Evolutionary conservation across 164 flowering plant genomes (phyloP).

Genomic region (Protea cynaroides): DNA sequence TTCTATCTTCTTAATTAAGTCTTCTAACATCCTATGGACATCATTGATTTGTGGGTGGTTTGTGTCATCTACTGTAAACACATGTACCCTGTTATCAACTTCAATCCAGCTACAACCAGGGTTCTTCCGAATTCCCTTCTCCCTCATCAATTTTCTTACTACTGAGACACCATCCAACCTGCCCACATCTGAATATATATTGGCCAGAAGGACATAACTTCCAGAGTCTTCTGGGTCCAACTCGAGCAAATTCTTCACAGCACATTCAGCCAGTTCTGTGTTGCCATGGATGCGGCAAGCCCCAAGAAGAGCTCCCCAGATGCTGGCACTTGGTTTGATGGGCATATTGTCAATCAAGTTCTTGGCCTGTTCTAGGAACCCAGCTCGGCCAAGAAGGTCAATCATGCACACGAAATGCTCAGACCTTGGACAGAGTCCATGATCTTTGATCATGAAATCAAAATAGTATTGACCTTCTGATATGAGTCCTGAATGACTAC

Average conservation of each 20-base stretch:
- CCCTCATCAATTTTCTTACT: conserved; percentile 39
- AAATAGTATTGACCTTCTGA: conserved; percentile 32
- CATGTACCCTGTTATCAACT: conserved; percentile 37
- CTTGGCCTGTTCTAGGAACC: conserved; percentile 39
- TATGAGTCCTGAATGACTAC: conserved; percentile 45
- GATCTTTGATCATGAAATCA: conserved; percentile 31
- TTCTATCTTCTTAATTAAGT: conserved; percentile 24
- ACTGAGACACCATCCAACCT: conserved; percentile 23
- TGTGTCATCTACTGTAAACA: conserved; percentile 36
- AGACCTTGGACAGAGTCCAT: conserved; percentile 22
- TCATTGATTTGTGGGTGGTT: conserved; percentile 35
- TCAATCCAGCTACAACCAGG: conserved; percentile 60
- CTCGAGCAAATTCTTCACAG: conserved; percentile 27
- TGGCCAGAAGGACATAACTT: conserved; percentile 34
- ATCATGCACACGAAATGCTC: conserved; percentile 51
- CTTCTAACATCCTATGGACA: conserved; percentile 21
- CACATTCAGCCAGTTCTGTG: conserved; percentile 32
- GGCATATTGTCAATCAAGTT: conserved; percentile 32
- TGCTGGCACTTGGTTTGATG: conserved; percentile 30
- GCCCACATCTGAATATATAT: conserved; percentile 20
- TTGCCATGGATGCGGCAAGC: conserved; percentile 39
- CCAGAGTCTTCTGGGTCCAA: conserved; percentile 38
- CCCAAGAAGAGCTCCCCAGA: conserved; percentile 50
- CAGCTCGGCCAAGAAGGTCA: conserved; percentile 49
- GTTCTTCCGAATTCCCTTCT: conserved; percentile 31